Evolutionary conservation across 345 rosid genomes (phyloP).

Genomic region (Toxicodendron radicans): DNA sequence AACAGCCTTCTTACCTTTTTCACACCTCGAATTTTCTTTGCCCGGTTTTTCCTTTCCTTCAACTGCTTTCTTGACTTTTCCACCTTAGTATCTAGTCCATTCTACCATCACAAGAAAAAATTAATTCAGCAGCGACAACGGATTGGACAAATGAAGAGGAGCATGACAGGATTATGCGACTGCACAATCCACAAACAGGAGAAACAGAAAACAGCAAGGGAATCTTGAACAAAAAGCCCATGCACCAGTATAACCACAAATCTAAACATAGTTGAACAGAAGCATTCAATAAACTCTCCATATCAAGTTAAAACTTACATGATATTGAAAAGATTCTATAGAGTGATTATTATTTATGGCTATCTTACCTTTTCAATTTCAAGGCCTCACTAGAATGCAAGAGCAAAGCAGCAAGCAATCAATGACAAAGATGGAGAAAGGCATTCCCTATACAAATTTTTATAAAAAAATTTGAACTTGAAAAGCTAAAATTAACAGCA

Average conservation of each 20-base stretch:
- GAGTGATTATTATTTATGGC: no score
- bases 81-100: slow-evolving; percentile 35
- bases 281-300: neutral
- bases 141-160: neutral
- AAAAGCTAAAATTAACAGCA: neutral
- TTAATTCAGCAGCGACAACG: neutral
- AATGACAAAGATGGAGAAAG: neutral
- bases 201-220: neutral
- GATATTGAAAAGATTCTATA: neutral
- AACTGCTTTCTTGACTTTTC: slow-evolving; percentile 37
- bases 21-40: slow-evolving; percentile 29
- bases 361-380: no score
- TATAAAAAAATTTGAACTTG: neutral
- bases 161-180: neutral
- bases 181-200: neutral
- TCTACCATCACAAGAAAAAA: slow-evolving; percentile 15
- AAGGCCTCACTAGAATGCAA: neutral
- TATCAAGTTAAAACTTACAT: neutral
- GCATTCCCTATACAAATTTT: neutral
- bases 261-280: neutral
- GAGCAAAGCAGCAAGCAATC: neutral
- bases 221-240: neutral
- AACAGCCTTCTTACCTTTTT: slow-evolving; percentile 5
- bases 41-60: slow-evolving; percentile 37
- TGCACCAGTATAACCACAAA: neutral